phyloP scores from a whole-genome alignment of 2,329 filamentous ascomycete genomes.

The Ophiostoma sp. region DNA sequence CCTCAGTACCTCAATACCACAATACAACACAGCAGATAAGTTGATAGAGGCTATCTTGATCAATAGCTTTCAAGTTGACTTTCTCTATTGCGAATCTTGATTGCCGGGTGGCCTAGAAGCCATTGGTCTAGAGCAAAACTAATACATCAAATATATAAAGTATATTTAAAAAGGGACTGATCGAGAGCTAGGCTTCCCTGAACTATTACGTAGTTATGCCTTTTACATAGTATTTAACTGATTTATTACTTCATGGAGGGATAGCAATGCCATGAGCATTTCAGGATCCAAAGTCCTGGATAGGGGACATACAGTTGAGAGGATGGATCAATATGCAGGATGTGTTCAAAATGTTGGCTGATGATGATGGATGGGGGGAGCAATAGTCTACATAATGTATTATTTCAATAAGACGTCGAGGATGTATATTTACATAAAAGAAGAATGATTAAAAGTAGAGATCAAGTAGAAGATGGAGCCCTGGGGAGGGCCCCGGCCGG shows the following conservation, averaged over 20 bases:
- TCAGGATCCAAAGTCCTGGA: background rate
- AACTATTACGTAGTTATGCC: background rate
- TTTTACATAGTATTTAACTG: background rate
- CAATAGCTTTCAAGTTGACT: background rate
- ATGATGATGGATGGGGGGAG: background rate
- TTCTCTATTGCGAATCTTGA: background rate
- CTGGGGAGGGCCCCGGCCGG: slow-evolving; percentile 1
- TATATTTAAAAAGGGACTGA: background rate
- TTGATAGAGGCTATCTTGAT: background rate
- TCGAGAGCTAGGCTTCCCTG: background rate
- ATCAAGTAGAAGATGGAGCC: background rate
- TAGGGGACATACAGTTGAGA: background rate
- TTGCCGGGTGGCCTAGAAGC: background rate
- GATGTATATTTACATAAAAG: background rate
- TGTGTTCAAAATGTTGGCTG: background rate
- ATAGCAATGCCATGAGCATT: background rate
- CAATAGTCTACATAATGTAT: background rate
- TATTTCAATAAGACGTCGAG: background rate
- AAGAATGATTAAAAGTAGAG: background rate
- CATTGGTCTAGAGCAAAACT: background rate
- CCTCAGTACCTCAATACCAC: background rate
- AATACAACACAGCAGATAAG: background rate
- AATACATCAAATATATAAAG: background rate
- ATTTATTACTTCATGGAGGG: background rate
- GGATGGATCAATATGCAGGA: background rate